Conservation (phyloP, 108 stramenopile genomes). For the Skeletonema tropicum region DNA sequence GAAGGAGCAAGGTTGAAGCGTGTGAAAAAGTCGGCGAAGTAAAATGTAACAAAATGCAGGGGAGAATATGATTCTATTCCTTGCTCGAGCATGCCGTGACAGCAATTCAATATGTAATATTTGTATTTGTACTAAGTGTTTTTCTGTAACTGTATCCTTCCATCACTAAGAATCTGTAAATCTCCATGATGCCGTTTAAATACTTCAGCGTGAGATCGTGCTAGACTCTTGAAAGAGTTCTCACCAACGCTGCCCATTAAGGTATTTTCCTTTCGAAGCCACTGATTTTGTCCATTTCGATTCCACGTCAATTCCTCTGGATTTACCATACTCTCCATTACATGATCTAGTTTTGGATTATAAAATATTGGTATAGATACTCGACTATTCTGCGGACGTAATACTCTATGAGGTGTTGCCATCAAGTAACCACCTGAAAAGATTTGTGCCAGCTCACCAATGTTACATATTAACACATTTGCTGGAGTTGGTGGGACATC, state of each 20-base stretch:
- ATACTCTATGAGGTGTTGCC: slow-evolving; percentile 74
- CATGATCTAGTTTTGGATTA: slow-evolving; percentile 65
- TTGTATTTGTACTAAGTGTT: slow-evolving; percentile 4
- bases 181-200: slow-evolving; percentile 62
- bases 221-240: slow-evolving; percentile 76
- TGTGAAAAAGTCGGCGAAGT: slow-evolving; percentile 6
- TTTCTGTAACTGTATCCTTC: slow-evolving; percentile 25
- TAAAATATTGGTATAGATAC: slow-evolving; percentile 68
- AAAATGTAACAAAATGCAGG: background rate
- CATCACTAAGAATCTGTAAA: slow-evolving; percentile 55
- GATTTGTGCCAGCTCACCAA: slow-evolving; percentile 72
- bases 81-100: background rate
- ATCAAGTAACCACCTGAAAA: slow-evolving; percentile 60
- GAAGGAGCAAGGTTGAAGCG: slow-evolving; percentile 30
- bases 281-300: slow-evolving; percentile 42
- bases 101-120: too few relatives aligned
- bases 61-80: background rate
- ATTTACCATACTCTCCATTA: slow-evolving; percentile 48
- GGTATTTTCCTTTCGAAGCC: slow-evolving; percentile 48
- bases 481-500: slow-evolving; percentile 56
- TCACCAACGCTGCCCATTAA: slow-evolving; percentile 62
- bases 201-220: slow-evolving; percentile 65
- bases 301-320: slow-evolving; percentile 25
- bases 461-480: slow-evolving; percentile 60
- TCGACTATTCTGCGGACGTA: slow-evolving; percentile 33